phyloP scores from a whole-genome alignment of 352 stramenopile genomes.

The Globisporangium spinosum region DNA sequence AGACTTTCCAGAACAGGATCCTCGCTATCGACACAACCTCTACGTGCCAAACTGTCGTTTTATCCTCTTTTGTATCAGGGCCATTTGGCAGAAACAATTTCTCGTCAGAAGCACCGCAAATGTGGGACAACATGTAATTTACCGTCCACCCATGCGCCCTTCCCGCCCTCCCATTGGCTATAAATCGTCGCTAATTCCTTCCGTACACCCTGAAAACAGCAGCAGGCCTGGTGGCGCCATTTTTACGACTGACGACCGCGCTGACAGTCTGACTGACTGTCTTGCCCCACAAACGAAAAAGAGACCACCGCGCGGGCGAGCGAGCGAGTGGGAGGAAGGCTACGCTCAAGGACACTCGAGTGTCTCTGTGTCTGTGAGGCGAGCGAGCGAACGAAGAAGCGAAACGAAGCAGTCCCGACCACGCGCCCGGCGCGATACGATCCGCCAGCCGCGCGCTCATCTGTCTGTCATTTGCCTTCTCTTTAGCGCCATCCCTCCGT shows the following conservation, averaged over 20 bases:
- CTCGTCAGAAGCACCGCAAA: not conserved
- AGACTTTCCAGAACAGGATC: not conserved
- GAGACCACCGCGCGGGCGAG: not conserved
- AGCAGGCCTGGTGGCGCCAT: not conserved
- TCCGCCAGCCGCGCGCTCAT: not conserved
- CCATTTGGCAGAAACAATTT: slow-evolving; percentile 1
- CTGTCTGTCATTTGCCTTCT: not conserved
- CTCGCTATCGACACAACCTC: not conserved
- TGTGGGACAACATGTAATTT: not conserved
- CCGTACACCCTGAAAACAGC: not conserved
- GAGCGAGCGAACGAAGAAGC: not conserved
- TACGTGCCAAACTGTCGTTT: not conserved
- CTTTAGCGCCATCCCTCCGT: not conserved
- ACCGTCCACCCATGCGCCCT: not conserved
- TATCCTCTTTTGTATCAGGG: not conserved
- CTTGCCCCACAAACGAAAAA: not conserved
- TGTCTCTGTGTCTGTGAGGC: not conserved
- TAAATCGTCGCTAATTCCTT: not conserved
- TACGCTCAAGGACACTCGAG: not conserved
- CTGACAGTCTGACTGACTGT: not conserved
- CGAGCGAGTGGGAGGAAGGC: not conserved
- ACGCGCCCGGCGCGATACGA: not conserved
- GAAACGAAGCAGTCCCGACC: not conserved
- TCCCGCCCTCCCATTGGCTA: not conserved
- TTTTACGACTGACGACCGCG: not conserved